These are phyloP conservation scores for Pseudogymnoascus sp. DNA, from an alignment of 2,329 filamentous ascomycete species.

Conservation along the genomic window DNA sequence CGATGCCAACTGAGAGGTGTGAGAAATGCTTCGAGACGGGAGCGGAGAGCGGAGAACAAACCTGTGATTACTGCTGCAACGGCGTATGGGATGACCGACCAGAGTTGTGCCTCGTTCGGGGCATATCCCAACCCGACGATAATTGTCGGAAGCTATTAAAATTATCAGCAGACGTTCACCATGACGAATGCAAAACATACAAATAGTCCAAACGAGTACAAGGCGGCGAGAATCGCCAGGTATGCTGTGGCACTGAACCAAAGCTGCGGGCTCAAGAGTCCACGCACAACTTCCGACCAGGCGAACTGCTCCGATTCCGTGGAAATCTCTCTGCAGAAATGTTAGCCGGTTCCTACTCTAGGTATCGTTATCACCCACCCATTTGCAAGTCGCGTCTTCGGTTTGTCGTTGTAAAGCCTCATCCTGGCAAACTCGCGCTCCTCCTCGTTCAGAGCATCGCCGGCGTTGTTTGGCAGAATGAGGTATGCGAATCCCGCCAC, in stretches of 20 bases:
- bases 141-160: slow-evolving; percentile 50
- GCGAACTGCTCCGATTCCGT: slow-evolving; percentile 40
- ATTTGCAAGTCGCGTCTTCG: slow-evolving; percentile 18
- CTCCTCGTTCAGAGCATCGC: slow-evolving; percentile 42
- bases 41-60: slow-evolving; percentile 4
- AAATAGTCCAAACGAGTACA: slow-evolving; percentile 41
- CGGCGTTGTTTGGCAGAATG: slow-evolving; percentile 47
- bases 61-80: slow-evolving; percentile 55
- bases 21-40: background rate
- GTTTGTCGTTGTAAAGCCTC: slow-evolving; percentile 21
- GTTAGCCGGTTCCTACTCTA: background rate
- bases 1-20: slow-evolving; percentile 36
- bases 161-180: background rate
- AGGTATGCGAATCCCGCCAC: slow-evolving; percentile 45
- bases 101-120: slow-evolving; percentile 48
- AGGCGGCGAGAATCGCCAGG: slow-evolving; percentile 25
- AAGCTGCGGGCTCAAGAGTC: slow-evolving; percentile 50
- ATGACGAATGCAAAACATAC: slow-evolving; percentile 32
- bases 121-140: slow-evolving; percentile 43
- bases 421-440: slow-evolving; percentile 35
- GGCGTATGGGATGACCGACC: slow-evolving; percentile 58
- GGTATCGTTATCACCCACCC: background rate
- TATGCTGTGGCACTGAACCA: slow-evolving; percentile 53
- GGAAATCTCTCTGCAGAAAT: background rate
- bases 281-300: slow-evolving; percentile 56